A percentile compares a stretch with the other conserved stretches of the same genome.
These are phyloP conservation scores for Apiotrichum laibachii DNA, from an alignment of 1,284 basidiomycete genomes.

Conservation along the genomic window DNA sequence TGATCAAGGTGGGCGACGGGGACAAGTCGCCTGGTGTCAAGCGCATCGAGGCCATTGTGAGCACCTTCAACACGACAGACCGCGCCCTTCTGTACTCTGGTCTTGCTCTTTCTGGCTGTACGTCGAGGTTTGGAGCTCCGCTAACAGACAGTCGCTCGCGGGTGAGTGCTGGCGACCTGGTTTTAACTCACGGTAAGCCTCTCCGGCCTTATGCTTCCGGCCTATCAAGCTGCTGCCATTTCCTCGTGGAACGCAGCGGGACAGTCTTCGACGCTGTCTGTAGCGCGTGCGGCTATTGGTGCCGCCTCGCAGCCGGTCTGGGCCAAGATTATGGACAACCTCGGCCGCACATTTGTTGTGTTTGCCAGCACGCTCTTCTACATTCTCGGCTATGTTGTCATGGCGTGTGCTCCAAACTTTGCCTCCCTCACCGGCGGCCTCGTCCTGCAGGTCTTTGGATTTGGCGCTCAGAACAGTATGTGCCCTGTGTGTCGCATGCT, in stretches of 20 bases:
- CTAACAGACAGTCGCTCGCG: constrained; percentile 9
- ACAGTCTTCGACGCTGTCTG: constrained; percentile 8
- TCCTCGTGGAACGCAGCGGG: constrained; percentile 7
- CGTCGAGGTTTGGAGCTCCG: neutral
- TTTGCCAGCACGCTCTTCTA: constrained; percentile 33
- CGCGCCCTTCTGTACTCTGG: constrained; percentile 34
- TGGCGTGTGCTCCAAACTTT: constrained; percentile 33
- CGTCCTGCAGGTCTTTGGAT: constrained; percentile 40
- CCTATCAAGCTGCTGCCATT: constrained; percentile 14
- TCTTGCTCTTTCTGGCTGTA: constrained; percentile 49
- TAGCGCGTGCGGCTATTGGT: constrained; percentile 52
- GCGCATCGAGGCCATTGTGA: constrained; percentile 13
- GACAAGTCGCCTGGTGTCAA: constrained; percentile 12
- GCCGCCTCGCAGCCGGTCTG: constrained; percentile 73
- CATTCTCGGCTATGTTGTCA: constrained; percentile 38
- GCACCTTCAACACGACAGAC: constrained; percentile 8
- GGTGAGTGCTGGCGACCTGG: neutral
- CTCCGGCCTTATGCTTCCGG: neutral
- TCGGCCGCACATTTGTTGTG: constrained; percentile 59
- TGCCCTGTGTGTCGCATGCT: constrained; percentile 4
- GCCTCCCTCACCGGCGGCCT: constrained; percentile 35
- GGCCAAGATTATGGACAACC: constrained; percentile 72
- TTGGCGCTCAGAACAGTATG: constrained; percentile 22
- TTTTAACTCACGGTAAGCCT: neutral
- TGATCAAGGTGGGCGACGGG: no score